These are phyloP conservation scores for Trametes meyenii DNA, from an alignment of 768 basidiomycete genomes.

Conservation along the genomic window DNA sequence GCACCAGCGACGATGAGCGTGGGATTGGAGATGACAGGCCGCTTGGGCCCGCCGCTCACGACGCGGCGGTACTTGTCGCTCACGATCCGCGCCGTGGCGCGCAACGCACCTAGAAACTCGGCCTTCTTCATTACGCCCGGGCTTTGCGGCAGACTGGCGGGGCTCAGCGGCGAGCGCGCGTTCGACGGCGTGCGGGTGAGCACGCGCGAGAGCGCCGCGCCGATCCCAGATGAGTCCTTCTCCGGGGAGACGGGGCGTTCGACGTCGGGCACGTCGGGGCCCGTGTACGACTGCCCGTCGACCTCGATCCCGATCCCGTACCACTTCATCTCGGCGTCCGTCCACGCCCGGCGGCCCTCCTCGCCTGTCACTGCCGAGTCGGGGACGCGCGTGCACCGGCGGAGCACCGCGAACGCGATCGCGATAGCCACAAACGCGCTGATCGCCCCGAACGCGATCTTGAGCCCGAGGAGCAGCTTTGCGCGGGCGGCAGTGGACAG, in stretches of 20 bases:
- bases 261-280: slow-evolving; percentile 23
- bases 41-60: slow-evolving; percentile 22
- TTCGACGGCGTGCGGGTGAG: slow-evolving; percentile 27
- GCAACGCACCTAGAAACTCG: slow-evolving; percentile 67
- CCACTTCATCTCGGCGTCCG: slow-evolving; percentile 69
- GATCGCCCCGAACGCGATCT: slow-evolving; percentile 61
- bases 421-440: slow-evolving; percentile 61
- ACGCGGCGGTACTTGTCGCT: slow-evolving; percentile 56
- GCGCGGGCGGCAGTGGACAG: slow-evolving; percentile 48
- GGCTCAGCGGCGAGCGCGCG: slow-evolving; percentile 20
- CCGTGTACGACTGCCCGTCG: slow-evolving; percentile 18
- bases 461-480: slow-evolving; percentile 58
- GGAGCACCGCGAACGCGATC: slow-evolving; percentile 54
- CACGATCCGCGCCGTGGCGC: slow-evolving; percentile 65
- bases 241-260: not conserved
- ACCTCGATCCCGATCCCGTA: slow-evolving; percentile 54
- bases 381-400: slow-evolving; percentile 57
- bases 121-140: slow-evolving; percentile 69
- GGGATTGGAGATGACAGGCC: slow-evolving; percentile 63
- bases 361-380: slow-evolving; percentile 65
- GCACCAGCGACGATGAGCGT: slow-evolving; percentile 40
- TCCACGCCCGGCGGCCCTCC: slow-evolving; percentile 59
- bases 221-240: slow-evolving; percentile 5
- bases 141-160: slow-evolving; percentile 36
- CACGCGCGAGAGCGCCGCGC: slow-evolving; percentile 37